Base-by-base conservation (phyloP, 441 rosid species). In the Aleurites moluccanus region DNA sequence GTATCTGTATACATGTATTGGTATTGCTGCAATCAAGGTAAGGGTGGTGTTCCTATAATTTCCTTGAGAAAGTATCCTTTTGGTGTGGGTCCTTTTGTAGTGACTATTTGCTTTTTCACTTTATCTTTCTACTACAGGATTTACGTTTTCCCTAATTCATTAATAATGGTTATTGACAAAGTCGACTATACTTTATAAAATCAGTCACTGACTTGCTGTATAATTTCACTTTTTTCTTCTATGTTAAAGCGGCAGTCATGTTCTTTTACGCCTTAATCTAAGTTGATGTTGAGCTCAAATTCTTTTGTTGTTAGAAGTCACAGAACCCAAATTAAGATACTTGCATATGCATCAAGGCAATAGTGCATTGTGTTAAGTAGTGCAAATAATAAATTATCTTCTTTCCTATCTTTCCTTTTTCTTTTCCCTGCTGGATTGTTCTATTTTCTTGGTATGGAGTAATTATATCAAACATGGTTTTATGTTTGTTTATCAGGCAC, bases 401-500 rank as follows among this genome's bases (percentile, higher is more conserved):
- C 49, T 50, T 15, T 23, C 15, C 30, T 9, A 47, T 18, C 27
- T 10, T 18, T 45, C 16, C 20, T 23, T 18, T 47, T 21, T 61
- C 45, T 56, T 59, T 72, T 38, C 38, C 56, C 8, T 13, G 4
- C 25, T 45, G 23, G 5, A 25, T 21, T 38, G 11, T 35, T 21
- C 6, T 56, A n/a, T 52, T 72, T 49, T 57, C 25, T 49, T 38
- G 7, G 6, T 44, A 49, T 40, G 45, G 15, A 49, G 21, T 33
- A 30, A 66, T 27, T 67, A 49, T 71, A 25, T 25, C 40, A 20
- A 10, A 35, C 38, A n/a, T 56, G 53, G 53, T 35, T 23, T 66
- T 5, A 20, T 64, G 18, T 71, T 67, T 60, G 69, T 53, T 55
- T 65, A 74, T 67, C 60, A 95, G 98, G 97, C 99, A 23, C 96